A percentile compares a stretch with the other conserved stretches of the same genome.
Conservation (phyloP, 306 rosid species). For the Begonia loranthoides region DNA sequence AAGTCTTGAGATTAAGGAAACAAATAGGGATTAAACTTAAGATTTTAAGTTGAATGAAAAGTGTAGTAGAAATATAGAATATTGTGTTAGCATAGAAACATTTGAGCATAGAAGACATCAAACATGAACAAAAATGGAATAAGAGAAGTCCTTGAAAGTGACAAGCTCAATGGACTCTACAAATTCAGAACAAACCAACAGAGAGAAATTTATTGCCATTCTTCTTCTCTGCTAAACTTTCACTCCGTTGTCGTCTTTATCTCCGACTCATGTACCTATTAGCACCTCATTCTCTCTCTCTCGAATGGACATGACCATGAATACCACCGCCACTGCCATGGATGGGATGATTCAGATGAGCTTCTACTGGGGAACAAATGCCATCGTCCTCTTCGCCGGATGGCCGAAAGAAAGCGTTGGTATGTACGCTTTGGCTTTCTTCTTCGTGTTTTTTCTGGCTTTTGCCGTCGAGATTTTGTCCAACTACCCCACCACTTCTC, state of each 20-base stretch:
- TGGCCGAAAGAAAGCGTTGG: conserved; percentile 48
- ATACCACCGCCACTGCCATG: conserved; percentile 11
- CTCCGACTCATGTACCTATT: not conserved
- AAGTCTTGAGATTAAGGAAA: no score
- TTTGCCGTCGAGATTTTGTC: conserved; percentile 27
- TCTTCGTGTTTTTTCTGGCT: conserved; percentile 41
- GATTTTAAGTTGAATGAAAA: no score
- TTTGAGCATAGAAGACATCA: no score
- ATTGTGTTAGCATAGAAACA: no score
- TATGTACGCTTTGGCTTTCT: conserved; percentile 42
- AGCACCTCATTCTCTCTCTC: conserved; percentile 8
- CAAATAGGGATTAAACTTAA: no score
- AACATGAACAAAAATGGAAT: no score
- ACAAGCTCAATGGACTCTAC: no score
- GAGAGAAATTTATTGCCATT: no score
- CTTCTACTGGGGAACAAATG: conserved; percentile 65
- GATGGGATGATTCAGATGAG: conserved; percentile 35
- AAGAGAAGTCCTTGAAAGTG: no score
- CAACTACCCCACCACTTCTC: conserved; percentile 17
- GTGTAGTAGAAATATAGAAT: no score
- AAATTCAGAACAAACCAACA: no score
- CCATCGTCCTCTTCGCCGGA: conserved; percentile 30
- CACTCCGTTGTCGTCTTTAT: not conserved
- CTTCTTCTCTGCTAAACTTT: no score
- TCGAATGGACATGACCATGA: conserved; percentile 17